These are phyloP conservation scores for Penstemon barbatus DNA, from an alignment of 257 asterid genomes.

Conservation along the genomic window DNA sequence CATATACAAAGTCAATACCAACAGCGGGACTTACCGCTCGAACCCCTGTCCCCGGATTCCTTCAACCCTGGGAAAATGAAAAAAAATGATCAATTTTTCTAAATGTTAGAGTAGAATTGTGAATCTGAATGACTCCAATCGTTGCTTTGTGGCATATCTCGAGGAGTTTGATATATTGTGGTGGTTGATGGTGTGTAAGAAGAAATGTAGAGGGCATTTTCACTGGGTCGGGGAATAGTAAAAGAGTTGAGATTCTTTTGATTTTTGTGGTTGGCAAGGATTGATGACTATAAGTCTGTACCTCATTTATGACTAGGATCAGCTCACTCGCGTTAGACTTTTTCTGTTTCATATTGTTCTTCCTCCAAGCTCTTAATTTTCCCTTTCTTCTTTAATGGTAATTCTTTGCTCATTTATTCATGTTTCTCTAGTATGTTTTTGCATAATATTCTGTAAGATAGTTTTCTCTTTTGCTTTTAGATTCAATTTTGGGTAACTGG, in stretches of 20 bases:
- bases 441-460: neutral
- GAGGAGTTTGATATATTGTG: conserved; percentile 3
- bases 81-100: neutral
- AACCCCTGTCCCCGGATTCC: neutral
- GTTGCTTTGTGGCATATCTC: neutral
- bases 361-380: too few relatives aligned
- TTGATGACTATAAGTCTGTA: neutral
- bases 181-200: conserved; percentile 11
- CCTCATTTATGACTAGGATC: too few relatives aligned
- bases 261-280: conserved; percentile 7
- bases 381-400: neutral
- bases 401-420: neutral
- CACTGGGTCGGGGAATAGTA: neutral
- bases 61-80: neutral
- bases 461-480: conserved; percentile 8
- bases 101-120: neutral
- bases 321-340: neutral
- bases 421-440: neutral
- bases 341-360: neutral
- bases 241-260: neutral
- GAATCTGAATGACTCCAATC: neutral
- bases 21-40: neutral
- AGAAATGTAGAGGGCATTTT: neutral
- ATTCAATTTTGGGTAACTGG: conserved; percentile 7
- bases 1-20: too few relatives aligned